Conservation (phyloP, 139 green algal species). For the Closterium sp. region DNA sequence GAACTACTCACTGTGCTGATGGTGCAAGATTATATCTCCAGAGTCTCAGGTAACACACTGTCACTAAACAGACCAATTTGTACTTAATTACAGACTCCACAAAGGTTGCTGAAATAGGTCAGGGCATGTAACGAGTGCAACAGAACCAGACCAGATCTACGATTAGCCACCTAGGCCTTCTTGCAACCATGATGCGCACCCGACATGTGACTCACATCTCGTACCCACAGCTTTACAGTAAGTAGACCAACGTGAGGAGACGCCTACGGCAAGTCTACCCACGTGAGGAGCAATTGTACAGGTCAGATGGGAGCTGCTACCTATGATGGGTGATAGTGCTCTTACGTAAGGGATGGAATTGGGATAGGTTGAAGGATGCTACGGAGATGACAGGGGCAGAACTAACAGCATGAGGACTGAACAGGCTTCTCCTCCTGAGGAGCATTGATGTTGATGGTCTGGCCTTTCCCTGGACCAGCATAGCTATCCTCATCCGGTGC, state of each 20-base stretch:
- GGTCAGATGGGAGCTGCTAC: neutral
- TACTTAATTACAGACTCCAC: too few species aligned
- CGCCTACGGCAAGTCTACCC: neutral
- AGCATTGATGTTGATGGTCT: conserved; percentile 10
- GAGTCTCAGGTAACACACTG: too few species aligned
- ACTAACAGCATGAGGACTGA: neutral
- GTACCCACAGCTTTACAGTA: neutral
- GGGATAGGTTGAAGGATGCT: too few species aligned
- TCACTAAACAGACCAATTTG: too few species aligned
- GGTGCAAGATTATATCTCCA: too few species aligned
- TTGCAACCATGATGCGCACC: neutral
- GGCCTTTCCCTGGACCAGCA: neutral
- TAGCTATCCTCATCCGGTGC: neutral
- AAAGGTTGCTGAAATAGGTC: too few species aligned
- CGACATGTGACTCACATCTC: neutral
- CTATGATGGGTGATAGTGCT: neutral
- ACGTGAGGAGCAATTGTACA: neutral
- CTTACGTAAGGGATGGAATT: neutral
- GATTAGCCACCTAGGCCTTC: neutral
- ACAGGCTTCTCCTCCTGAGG: conserved; percentile 1
- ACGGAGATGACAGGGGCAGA: neutral
- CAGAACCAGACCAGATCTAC: neutral
- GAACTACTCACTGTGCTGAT: too few species aligned
- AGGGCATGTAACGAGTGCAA: too few species aligned
- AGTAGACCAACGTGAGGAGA: neutral